Evolutionary conservation across 331 rosid species (phyloP).

Genomic region (Pyrus hybrid): DNA sequence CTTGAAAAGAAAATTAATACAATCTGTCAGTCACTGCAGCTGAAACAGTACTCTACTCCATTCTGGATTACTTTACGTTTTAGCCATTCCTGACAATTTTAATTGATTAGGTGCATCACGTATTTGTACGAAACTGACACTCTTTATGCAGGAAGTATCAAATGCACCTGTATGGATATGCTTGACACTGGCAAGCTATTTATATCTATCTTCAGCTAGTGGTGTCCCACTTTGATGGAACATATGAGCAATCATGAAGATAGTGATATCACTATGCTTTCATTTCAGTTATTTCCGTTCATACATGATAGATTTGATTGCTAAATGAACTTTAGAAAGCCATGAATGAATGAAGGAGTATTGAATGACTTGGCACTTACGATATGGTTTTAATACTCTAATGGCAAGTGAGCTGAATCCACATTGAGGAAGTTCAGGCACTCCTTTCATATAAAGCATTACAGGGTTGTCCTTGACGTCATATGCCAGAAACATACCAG

Average conservation of each 20-base stretch:
- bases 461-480: constrained; percentile 84
- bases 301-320: too few species aligned
- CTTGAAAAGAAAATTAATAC: background rate
- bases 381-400: constrained; percentile 55
- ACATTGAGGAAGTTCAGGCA: constrained; percentile 77
- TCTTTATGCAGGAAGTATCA: background rate
- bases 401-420: constrained; percentile 88
- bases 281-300: background rate
- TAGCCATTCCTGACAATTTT: background rate
- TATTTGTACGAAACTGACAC: background rate
- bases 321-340: background rate
- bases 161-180: background rate
- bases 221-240: background rate
- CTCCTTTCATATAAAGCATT: constrained; percentile 87
- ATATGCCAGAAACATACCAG: constrained; percentile 21
- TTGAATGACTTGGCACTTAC: constrained; percentile 23
- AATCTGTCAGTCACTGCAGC: background rate
- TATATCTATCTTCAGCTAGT: background rate
- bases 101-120: background rate
- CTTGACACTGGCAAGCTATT: background rate
- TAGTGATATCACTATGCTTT: background rate
- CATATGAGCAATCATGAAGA: background rate
- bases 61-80: background rate
- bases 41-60: background rate
- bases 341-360: background rate